phyloP scores from a whole-genome alignment of 495 filamentous ascomycete species.

The Hypomontagnella monticulosa region DNA sequence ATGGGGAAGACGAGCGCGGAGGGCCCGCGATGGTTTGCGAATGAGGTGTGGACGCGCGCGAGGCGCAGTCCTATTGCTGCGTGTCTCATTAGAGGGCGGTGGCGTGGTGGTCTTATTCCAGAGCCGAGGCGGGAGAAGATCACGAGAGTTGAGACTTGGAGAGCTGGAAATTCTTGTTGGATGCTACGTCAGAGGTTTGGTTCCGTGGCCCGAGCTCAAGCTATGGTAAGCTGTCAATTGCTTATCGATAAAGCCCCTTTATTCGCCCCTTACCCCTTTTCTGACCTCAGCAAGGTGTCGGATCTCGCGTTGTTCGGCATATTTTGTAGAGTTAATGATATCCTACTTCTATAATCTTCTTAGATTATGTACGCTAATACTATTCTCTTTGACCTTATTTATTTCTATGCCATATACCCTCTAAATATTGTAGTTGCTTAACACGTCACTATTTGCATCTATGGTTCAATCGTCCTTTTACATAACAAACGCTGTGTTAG shows the following conservation, averaged over 20 bases:
- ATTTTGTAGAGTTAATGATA: too few species aligned
- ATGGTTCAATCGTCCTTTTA: too few species aligned
- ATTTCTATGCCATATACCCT: too few species aligned
- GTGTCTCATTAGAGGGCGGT: conserved; percentile 6
- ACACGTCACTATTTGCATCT: too few species aligned
- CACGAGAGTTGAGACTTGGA: background rate
- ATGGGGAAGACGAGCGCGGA: background rate
- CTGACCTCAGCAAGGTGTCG: background rate
- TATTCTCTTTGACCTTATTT: too few species aligned
- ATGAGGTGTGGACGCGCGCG: conserved; percentile 16
- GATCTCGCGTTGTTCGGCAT: too few species aligned
- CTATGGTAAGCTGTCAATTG: background rate
- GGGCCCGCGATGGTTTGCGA: background rate
- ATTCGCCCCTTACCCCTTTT: background rate
- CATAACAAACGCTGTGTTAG: too few species aligned
- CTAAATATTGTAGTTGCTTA: too few species aligned
- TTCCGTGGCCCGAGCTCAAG: background rate
- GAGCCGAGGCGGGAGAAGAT: background rate
- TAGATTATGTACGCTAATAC: too few species aligned
- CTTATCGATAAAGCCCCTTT: conserved; percentile 4
- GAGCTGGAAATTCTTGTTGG: background rate
- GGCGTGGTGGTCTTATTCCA: background rate
- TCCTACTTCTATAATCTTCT: too few species aligned
- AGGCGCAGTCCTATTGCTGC: conserved; percentile 27
- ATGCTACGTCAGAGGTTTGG: background rate